Base-by-base conservation (phyloP, 495 filamentous ascomycete genomes). In the Xylaria scruposa region DNA sequence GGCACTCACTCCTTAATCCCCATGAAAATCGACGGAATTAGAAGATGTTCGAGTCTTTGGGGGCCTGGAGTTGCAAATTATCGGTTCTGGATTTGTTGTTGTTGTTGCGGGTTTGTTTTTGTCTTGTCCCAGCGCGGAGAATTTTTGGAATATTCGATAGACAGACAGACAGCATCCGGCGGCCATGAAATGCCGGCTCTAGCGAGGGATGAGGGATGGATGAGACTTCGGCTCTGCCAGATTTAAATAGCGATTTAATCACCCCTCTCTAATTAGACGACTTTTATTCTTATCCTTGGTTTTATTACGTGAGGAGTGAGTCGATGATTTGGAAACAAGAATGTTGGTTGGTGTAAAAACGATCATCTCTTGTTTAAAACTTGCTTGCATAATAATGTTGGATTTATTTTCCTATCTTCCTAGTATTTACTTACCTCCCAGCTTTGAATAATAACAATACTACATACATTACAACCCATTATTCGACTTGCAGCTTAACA, bases 241-340 rank as follows among this genome's bases (percentile, higher is more conserved):
- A 60, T 60, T 60, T 60, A 60, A 38, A 60, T 60, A 38, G 33
- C 58, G 58, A 60, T 36, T 60, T 60, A 60, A 60, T 56, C 26
- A 56, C 53, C 53, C 13, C 53, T 56, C 53, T 9, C 53, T 56
- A 31, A 31, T 29, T 56, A 56, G 26, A 56, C 53, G 26, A 26
- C 15, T 17, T 17, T 56, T 31, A 56, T 31, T 31, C 26, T 13
- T 54, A 2, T 13, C 13, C 1, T 53, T 24, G 10, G 8, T 21
- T 21, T 24, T 29, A 29, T 8, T 10, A 3, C 2, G 47, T 51
- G 47, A 21, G 47, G 47, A 15, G 1, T 3, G 47, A 15, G 1
- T 3, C 24, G 9, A 54, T 13, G 21, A 53, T 3, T 3, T 24
- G 19, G 21, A 53, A 26, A 26, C 9, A 53, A 3, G 21, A 4